Evolutionary conservation across 1,284 basidiomycete genomes (phyloP).

Genomic region (Irpex sp.): DNA sequence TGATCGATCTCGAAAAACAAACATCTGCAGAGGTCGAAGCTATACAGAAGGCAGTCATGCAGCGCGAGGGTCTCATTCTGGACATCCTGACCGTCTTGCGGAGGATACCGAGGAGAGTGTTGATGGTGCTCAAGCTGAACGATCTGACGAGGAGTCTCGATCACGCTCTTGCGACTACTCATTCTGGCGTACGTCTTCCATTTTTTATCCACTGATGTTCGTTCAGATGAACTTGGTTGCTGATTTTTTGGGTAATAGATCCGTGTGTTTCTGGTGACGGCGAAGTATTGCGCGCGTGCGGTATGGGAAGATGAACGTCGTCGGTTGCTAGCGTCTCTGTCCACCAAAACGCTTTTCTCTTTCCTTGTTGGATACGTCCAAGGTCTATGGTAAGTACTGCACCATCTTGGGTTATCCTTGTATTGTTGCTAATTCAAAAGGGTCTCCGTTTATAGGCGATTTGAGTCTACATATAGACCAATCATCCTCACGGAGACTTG

Average conservation of each 20-base stretch:
- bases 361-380: constrained; percentile 51
- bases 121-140: constrained; percentile 87
- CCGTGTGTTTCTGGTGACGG: constrained; percentile 89
- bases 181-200: constrained; percentile 52
- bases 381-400: constrained; percentile 59
- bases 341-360: constrained; percentile 49
- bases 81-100: constrained; percentile 85
- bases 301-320: constrained; percentile 82
- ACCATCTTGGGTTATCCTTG: background rate
- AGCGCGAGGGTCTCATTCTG: constrained; percentile 75
- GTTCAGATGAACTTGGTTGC: no score
- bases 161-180: constrained; percentile 69
- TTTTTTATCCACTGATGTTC: no score
- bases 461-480: constrained; percentile 47
- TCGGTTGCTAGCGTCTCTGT: constrained; percentile 44
- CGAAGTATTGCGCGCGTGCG: constrained; percentile 84
- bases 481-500: constrained; percentile 52
- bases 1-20: constrained; percentile 72
- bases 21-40: constrained; percentile 72
- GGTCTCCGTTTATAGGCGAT: constrained; percentile 44
- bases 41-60: constrained; percentile 77
- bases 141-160: constrained; percentile 79
- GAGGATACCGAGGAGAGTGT: constrained; percentile 76
- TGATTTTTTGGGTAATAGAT: constrained; percentile 34
- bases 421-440: constrained; percentile 9